Conservation (phyloP, 179 eudicot genomes). For the Gypsophila paniculata region DNA sequence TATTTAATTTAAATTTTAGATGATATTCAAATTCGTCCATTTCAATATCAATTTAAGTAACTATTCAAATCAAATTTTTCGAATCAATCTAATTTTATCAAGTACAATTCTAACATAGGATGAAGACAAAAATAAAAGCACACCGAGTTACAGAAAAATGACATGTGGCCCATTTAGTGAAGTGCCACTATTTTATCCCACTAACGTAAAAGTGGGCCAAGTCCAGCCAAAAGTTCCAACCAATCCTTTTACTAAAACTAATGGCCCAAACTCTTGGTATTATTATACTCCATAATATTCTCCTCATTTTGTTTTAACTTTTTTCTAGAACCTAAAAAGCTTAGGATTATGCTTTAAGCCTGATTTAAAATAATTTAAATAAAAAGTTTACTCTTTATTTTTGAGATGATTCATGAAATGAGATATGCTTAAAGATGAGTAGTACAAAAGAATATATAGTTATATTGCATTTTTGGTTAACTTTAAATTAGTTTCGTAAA, state of each 20-base stretch:
- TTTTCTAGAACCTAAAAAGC: constrained; percentile 6
- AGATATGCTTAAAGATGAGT: neutral
- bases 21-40: too few relatives aligned
- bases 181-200: constrained; percentile 28
- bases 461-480: too few relatives aligned
- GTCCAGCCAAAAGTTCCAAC: constrained; percentile 24
- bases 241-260: constrained; percentile 24
- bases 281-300: neutral
- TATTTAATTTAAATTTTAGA: too few relatives aligned
- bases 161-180: constrained; percentile 33
- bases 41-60: too few relatives aligned
- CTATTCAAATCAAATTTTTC: too few relatives aligned
- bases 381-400: too few relatives aligned
- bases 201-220: constrained; percentile 33
- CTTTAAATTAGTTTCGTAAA: too few relatives aligned
- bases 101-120: neutral
- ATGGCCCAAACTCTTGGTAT: constrained; percentile 19
- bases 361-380: neutral
- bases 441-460: too few relatives aligned
- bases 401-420: neutral
- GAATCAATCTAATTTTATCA: neutral
- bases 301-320: constrained; percentile 11
- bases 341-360: constrained; percentile 13
- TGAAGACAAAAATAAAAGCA: constrained; percentile 3
- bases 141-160: constrained; percentile 20